Conservation (phyloP, 441 rosid genomes). For the Biscutella laevigata region DNA sequence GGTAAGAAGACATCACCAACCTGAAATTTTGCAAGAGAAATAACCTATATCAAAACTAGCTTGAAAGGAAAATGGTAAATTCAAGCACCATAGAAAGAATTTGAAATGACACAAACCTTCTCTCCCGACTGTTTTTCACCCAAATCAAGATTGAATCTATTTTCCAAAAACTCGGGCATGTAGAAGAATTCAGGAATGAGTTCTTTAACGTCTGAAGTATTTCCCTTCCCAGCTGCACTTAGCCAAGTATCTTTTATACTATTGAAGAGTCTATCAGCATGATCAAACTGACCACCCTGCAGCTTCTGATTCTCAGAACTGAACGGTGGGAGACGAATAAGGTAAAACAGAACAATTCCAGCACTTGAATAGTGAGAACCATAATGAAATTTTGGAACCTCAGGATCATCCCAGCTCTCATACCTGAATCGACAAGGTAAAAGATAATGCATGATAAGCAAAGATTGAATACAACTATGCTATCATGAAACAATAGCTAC, state of each 20-base stretch:
- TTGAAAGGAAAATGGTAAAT: constrained; percentile 11
- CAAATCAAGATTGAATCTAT: constrained; percentile 77
- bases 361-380: constrained; percentile 99
- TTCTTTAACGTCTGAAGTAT: constrained; percentile 99
- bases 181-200: constrained; percentile 99
- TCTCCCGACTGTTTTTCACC: constrained; percentile 99
- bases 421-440: constrained; percentile 47
- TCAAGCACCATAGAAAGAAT: constrained; percentile 8
- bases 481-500: no score
- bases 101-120: constrained; percentile 52
- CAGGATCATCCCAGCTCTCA: constrained; percentile 99
- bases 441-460: no score
- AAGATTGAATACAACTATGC: not conserved
- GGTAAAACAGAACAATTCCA: constrained; percentile 98
- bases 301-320: constrained; percentile 97
- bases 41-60: constrained; percentile 3
- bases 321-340: constrained; percentile 96
- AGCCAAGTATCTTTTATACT: constrained; percentile 93
- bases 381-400: constrained; percentile 98
- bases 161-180: constrained; percentile 95
- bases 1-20: constrained; percentile 91
- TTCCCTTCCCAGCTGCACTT: constrained; percentile 99
- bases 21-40: constrained; percentile 34
- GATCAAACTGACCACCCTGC: constrained; percentile 99
- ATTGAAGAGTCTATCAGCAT: constrained; percentile 99